Percentiles rank a stretch among this genome's conserved stretches.
These are phyloP conservation scores for Tylopilus felleus DNA, from an alignment of 768 basidiomycete genomes.

Conservation along the genomic window DNA sequence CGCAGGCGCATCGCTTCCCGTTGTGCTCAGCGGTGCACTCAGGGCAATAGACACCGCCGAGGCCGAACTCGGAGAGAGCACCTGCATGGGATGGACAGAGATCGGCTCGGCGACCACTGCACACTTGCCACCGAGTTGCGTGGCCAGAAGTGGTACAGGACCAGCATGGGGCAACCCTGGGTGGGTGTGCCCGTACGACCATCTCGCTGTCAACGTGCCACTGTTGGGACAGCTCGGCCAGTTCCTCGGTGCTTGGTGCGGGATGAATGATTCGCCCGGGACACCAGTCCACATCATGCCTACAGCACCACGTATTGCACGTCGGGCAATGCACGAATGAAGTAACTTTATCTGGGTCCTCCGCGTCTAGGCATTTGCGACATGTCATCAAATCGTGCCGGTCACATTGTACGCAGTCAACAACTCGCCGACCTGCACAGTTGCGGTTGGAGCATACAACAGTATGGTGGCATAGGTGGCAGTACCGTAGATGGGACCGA, in stretches of 20 bases:
- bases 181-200: too few relatives aligned
- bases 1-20: neutral
- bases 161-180: neutral
- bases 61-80: too few relatives aligned
- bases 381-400: too few relatives aligned
- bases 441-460: neutral
- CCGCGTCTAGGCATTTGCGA: neutral
- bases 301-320: neutral
- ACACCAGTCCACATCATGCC: neutral
- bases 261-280: neutral
- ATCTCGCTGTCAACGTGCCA: too few relatives aligned
- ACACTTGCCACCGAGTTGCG: neutral
- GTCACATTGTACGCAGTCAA: accelerated
- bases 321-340: neutral
- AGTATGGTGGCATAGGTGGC: too few relatives aligned
- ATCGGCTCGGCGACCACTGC: neutral
- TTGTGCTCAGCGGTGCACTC: neutral
- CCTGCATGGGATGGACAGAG: too few relatives aligned
- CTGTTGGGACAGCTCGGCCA: neutral
- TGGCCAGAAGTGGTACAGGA: neutral
- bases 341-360: too few relatives aligned
- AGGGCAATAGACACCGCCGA: neutral
- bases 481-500: neutral
- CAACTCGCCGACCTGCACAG: neutral
- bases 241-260: neutral